Base-by-base conservation (phyloP, 371 early-diverging fungal genomes). In the Rhizopus microsporus region DNA sequence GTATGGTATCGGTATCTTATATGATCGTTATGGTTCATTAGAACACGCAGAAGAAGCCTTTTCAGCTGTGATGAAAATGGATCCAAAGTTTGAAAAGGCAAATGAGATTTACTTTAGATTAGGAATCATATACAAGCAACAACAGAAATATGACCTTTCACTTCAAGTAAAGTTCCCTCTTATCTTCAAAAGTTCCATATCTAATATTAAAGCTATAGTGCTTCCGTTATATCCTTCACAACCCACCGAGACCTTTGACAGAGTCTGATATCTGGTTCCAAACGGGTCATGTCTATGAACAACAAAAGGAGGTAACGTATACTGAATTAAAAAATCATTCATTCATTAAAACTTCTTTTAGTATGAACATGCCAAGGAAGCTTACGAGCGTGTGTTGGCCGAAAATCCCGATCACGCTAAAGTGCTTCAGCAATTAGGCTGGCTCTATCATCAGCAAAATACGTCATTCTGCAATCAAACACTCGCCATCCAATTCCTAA, bases 11-110 rank as follows among this genome's bases (percentile, higher is more conserved):
- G 98, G 96, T 23, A 95, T 95, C 32, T 76, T 96, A 6, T 96
- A 96, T 62, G 98, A 97, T 65, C 88, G 96, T 16, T 96, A 93
- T 65, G 94, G 93, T 9, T 92, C 94, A 1, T 88, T 88, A 23
- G 96, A 96, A 44, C 91, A 94, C 65, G 97, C 98, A 9, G 96
- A 96, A 68, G 95, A 95, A 62, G 97, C 97, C 0, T 96, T 96
- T 63, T 79, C 90, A 0, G 89, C 93, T 1, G 97, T 87, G 7
- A 83, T 91, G 82, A 71, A 80, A 52, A 88, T 91, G 88, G 92
- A 91, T 44, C 84, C 90, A 6, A 83, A 88, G 51, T 94, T 91
- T 63, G 94, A 95, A 57, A 94, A 94, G 77, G 92, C 93, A 33
- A 93, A 89, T 63, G 98, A 97, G 64, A 93, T 97, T 37, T 95